Conservation (phyloP, 495 filamentous ascomycete species). For the Penicillium canescens region DNA sequence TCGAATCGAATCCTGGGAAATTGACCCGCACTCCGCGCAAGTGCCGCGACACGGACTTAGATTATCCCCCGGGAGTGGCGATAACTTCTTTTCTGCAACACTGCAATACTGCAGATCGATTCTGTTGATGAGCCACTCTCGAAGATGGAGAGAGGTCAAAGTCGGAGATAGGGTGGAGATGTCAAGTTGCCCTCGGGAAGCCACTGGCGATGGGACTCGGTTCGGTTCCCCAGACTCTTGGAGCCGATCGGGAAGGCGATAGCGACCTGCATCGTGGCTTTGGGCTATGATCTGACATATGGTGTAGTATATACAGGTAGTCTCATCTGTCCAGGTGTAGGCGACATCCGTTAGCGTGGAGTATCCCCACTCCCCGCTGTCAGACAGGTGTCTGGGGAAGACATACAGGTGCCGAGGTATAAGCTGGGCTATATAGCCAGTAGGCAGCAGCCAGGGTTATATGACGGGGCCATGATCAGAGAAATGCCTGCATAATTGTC, state of each 20-base stretch:
- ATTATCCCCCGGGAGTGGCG: slow-evolving; percentile 18
- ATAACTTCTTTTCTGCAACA: neutral
- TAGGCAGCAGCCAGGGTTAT: too few relatives aligned
- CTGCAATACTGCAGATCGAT: neutral
- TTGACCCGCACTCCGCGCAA: slow-evolving; percentile 22
- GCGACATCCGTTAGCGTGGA: neutral
- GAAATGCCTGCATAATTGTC: too few relatives aligned
- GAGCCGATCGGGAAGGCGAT: slow-evolving; percentile 1
- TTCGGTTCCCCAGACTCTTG: slow-evolving; percentile 21
- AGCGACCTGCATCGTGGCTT: neutral
- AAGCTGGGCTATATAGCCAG: too few relatives aligned
- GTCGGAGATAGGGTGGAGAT: neutral
- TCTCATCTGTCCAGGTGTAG: neutral
- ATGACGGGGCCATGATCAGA: too few relatives aligned
- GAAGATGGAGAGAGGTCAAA: neutral
- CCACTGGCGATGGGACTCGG: slow-evolving; percentile 6
- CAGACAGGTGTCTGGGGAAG: neutral
- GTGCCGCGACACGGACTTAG: slow-evolving; percentile 9
- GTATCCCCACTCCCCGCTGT: slow-evolving; percentile 1
- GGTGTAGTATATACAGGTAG: neutral
- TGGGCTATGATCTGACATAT: too few relatives aligned
- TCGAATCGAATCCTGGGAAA: neutral
- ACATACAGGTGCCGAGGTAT: neutral
- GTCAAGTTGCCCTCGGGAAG: slow-evolving; percentile 33
- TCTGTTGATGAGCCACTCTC: slow-evolving; percentile 2